phyloP scores from a whole-genome alignment of 768 basidiomycete species.

The Candolleomyces eurysporus region DNA sequence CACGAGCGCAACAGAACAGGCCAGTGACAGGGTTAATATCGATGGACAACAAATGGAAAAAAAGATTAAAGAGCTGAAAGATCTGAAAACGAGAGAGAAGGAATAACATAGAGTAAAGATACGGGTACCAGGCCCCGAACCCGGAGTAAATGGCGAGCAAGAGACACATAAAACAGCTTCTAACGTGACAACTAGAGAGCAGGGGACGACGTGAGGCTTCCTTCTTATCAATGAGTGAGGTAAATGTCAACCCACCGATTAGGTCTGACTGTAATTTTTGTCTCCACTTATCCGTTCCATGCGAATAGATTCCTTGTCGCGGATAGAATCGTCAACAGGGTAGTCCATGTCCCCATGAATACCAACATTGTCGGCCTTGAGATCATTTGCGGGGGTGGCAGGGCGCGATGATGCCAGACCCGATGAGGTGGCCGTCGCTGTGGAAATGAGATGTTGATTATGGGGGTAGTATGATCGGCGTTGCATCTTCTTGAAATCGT shows the following conservation, averaged over 20 bases:
- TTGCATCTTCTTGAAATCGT: conserved; percentile 91
- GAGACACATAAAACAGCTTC: background rate
- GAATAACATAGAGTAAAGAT: background rate
- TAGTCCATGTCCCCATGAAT: conserved; percentile 40
- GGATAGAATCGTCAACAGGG: conserved; percentile 27
- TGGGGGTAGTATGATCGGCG: conserved; percentile 89
- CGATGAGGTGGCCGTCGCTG: conserved; percentile 72
- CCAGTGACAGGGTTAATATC: no score
- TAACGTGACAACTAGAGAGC: no score
- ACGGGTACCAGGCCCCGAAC: no score
- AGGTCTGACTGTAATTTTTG: conserved; percentile 47
- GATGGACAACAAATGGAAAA: no score
- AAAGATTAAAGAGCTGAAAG: background rate
- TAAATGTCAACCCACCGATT: background rate
- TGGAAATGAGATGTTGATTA: conserved; percentile 71
- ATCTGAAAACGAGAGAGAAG: background rate
- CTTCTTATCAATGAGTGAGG: background rate
- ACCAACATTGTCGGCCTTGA: conserved; percentile 37
- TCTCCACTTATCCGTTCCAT: conserved; percentile 44
- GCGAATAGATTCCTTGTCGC: conserved; percentile 35
- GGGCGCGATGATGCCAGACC: conserved; percentile 72
- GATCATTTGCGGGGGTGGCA: conserved; percentile 61
- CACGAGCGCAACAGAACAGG: background rate
- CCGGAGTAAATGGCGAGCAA: background rate
- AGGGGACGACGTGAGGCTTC: background rate